phyloP scores from a whole-genome alignment of 345 rosid genomes.

The Acer campestre region DNA sequence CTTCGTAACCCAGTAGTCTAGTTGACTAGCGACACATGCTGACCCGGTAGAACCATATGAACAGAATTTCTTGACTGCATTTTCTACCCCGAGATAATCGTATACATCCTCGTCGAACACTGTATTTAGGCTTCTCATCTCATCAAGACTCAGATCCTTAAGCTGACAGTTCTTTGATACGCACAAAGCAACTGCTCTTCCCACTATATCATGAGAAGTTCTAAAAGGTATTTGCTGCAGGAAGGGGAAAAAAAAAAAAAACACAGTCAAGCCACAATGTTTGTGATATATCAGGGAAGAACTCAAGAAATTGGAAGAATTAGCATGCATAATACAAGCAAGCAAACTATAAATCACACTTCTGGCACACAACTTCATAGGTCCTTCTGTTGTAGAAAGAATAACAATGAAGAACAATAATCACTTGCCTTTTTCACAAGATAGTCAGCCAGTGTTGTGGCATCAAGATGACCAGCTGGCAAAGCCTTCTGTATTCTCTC shows the following conservation, averaged over 20 bases:
- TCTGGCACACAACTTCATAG: background rate
- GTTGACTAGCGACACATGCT: slow-evolving; percentile 60
- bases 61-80: slow-evolving; percentile 72
- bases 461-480: slow-evolving; percentile 93
- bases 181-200: slow-evolving; percentile 83
- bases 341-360: background rate
- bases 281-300: background rate
- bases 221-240: slow-evolving; percentile 87
- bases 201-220: slow-evolving; percentile 92
- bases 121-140: slow-evolving; percentile 61
- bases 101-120: slow-evolving; percentile 74
- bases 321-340: background rate
- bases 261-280: background rate
- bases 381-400: background rate
- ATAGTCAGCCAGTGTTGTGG: slow-evolving; percentile 96
- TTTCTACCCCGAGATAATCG: slow-evolving; percentile 75
- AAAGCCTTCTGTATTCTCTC: slow-evolving; percentile 70
- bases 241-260: background rate
- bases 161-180: slow-evolving; percentile 73
- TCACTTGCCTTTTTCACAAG: slow-evolving; percentile 80
- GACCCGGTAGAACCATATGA: slow-evolving; percentile 83
- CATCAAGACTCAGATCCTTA: slow-evolving; percentile 69
- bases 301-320: background rate
- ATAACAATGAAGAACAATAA: slow-evolving; percentile 4
- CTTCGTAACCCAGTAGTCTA: slow-evolving; percentile 63